Conservation (phyloP, 1,284 basidiomycete species). For the Heterobasidion parviporum region DNA sequence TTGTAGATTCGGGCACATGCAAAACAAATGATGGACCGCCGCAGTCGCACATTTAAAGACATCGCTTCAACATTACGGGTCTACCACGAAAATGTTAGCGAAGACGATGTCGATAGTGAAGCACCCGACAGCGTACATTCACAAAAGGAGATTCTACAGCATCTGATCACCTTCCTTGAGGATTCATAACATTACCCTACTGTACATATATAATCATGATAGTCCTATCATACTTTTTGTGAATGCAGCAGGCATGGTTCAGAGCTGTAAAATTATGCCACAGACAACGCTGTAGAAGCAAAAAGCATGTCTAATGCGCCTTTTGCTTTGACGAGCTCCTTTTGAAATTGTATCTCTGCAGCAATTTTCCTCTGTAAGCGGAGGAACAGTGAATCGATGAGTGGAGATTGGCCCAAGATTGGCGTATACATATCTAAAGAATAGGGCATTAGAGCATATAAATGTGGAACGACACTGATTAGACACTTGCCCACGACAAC, state of each 20-base stretch:
- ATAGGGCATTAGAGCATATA: slow-evolving; percentile 5
- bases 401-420: slow-evolving; percentile 87
- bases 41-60: slow-evolving; percentile 57
- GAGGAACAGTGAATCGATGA: slow-evolving; percentile 85
- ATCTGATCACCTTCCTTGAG: slow-evolving; percentile 61
- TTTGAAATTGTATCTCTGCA: slow-evolving; percentile 87
- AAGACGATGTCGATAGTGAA: slow-evolving; percentile 25
- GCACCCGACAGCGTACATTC: slow-evolving; percentile 32
- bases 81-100: slow-evolving; percentile 68
- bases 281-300: slow-evolving; percentile 45
- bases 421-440: slow-evolving; percentile 82
- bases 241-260: neutral
- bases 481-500: slow-evolving; percentile 73
- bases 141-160: slow-evolving; percentile 62
- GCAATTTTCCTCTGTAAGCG: slow-evolving; percentile 79
- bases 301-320: slow-evolving; percentile 94
- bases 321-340: slow-evolving; percentile 75
- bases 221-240: slow-evolving; percentile 1
- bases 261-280: slow-evolving; percentile 2
- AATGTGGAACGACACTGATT: neutral
- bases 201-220: neutral
- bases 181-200: slow-evolving; percentile 17
- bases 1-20: slow-evolving; percentile 66
- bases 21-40: slow-evolving; percentile 66
- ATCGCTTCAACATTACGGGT: slow-evolving; percentile 57